Evolutionary conservation across 2,329 filamentous ascomycete species (phyloP).

Genomic region (Byssochlamys sp.): DNA sequence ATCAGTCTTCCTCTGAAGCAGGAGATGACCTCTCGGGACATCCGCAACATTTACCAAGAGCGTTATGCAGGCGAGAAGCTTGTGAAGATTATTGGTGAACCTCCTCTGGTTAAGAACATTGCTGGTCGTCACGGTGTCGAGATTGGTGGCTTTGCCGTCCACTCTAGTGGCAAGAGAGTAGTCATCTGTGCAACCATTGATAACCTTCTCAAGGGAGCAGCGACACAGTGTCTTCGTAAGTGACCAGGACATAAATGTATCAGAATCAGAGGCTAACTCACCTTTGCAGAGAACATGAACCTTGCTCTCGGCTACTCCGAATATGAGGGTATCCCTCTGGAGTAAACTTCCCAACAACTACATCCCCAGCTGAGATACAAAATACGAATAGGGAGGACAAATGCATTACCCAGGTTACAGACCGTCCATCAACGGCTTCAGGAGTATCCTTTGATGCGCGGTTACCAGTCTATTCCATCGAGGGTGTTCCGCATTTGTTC

Average conservation of each 20-base stretch:
- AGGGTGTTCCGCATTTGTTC: neutral
- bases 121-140: constrained; percentile 78
- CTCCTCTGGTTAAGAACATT: constrained; percentile 76
- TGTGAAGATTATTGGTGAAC: constrained; percentile 81
- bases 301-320: constrained; percentile 78
- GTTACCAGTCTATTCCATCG: neutral
- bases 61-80: constrained; percentile 92
- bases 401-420: neutral
- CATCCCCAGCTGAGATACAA: neutral
- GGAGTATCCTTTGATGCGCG: neutral
- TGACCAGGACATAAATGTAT: constrained; percentile 18
- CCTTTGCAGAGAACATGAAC: constrained; percentile 72
- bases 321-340: constrained; percentile 72
- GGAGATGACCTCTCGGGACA: constrained; percentile 80
- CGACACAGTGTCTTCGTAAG: constrained; percentile 83
- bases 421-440: neutral
- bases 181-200: constrained; percentile 93
- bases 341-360: constrained; percentile 22
- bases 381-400: neutral
- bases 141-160: constrained; percentile 90
- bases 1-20: constrained; percentile 81
- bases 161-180: constrained; percentile 77
- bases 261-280: constrained; percentile 7
- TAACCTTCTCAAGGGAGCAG: constrained; percentile 85
- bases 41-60: constrained; percentile 90